Base-by-base conservation (phyloP, 441 rosid species). In the Macaranga tanarius region DNA sequence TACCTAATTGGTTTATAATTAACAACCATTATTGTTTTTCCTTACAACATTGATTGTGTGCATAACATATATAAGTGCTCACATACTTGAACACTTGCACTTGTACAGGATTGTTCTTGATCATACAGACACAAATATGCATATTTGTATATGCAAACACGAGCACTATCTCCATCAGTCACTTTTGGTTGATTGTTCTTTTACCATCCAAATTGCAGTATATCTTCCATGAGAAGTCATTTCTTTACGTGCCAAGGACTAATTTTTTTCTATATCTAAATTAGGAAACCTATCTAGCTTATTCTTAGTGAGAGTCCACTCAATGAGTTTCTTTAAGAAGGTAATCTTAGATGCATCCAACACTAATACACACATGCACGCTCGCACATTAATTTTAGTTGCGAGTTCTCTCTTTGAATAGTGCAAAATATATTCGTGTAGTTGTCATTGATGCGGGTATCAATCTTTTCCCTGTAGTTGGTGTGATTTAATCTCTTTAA, bases 401-500 rank as follows among this genome's bases (percentile, higher is more conserved):
- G 12, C 73, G 12, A n/a, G 56, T 74, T 72, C 69, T 26, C 54
- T 74, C 79, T 78, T 70, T 73, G 26, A 73, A 79, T 80, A 80
- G 73, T 70, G 61, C 26, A 20, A 67, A 78, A 74, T 65, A 81
- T 77, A 81, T 84, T 79, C 81, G 50, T n/a, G 34, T 60, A 55
- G 55, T 54, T 61, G 67, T 76, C 38, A 19, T 57, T 57, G 74
- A 23, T 47, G 56, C 16, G 78, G 75, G 84, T 51, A 80, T 84
- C 84, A 67, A 67, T 83, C 51, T 2, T 68, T 54, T 58, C 62
- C 62, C 54, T 26, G 69, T 65, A 57, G 67, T 76, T 77, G 58
- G 71, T 73, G 62, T 57, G 75, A 61, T 66, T n/a, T n/a, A 17
- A 48, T 70, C 19, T 51, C 71, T 58, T 71, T 78, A 58, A 25